These are phyloP conservation scores for Ganoderma sp. DNA, from an alignment of 1,284 basidiomycete genomes.

Conservation along the genomic window DNA sequence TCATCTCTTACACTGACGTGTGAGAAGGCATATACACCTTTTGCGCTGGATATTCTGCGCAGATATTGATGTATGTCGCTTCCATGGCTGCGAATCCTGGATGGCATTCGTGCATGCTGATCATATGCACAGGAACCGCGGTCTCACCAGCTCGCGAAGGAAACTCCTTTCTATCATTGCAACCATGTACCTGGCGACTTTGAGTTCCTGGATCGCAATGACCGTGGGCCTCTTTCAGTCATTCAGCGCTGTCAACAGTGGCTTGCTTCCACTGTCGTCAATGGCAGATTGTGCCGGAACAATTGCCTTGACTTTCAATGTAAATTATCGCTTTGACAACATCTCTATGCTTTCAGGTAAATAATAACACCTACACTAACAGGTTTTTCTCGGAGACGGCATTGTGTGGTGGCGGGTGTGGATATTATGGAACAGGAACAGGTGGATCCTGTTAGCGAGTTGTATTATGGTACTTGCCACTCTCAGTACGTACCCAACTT, in stretches of 20 bases:
- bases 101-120: too few species aligned
- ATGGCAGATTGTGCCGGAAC: neutral
- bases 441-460: neutral
- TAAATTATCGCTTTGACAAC: neutral
- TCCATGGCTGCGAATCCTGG: too few species aligned
- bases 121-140: too few species aligned
- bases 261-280: too few species aligned
- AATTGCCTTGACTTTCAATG: neutral
- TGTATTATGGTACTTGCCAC: neutral
- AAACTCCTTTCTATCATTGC: neutral
- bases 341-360: too few species aligned
- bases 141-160: neutral
- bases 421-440: neutral
- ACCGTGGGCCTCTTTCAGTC: too few species aligned
- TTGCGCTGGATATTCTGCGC: neutral
- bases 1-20: too few species aligned
- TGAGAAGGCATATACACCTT: neutral
- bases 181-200: neutral
- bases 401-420: constrained; percentile 9
- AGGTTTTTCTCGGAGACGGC: neutral
- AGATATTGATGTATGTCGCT: neutral
- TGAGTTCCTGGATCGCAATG: neutral
- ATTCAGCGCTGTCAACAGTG: too few species aligned
- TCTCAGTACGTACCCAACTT: neutral
- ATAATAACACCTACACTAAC: neutral